Conservation (phyloP, 257 asterid species). For the Ilex aquifolium region DNA sequence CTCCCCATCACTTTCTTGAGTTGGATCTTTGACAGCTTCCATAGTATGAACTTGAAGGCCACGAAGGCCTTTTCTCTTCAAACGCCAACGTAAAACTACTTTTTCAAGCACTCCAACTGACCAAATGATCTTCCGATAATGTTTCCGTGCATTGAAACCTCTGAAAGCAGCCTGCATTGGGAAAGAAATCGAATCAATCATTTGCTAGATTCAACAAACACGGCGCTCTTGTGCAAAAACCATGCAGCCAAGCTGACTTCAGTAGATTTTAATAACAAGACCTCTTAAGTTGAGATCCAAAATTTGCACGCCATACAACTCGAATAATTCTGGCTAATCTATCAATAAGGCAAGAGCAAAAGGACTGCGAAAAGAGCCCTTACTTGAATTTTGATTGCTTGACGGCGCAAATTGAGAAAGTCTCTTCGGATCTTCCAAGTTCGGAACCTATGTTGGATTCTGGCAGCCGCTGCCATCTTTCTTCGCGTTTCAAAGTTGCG, state of each 20-base stretch:
- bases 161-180: conserved; percentile 65
- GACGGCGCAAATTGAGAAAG: conserved; percentile 76
- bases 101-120: conserved; percentile 92
- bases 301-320: too few relatives aligned
- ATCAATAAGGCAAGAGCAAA: not conserved
- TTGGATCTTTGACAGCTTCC: conserved; percentile 21
- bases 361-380: conserved; percentile 13
- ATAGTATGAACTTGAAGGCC: conserved; percentile 60
- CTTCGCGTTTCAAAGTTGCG: conserved; percentile 60
- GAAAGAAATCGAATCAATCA: conserved; percentile 1
- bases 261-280: too few relatives aligned
- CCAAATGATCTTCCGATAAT: conserved; percentile 71
- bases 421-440: conserved; percentile 78
- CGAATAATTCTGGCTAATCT: too few relatives aligned
- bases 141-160: conserved; percentile 74
- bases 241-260: too few relatives aligned
- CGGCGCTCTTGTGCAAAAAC: too few relatives aligned
- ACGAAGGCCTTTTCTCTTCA: conserved; percentile 87
- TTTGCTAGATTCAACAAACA: too few relatives aligned
- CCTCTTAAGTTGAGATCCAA: not conserved
- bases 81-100: conserved; percentile 86
- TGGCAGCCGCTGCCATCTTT: conserved; percentile 77
- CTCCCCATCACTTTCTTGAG: conserved; percentile 47
- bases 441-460: conserved; percentile 78
- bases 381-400: conserved; percentile 82